Percentiles rank a stretch among this genome's conserved stretches.
Evolutionary conservation across 345 rosid genomes (phyloP).

Genomic region (Lepidium aucheri): DNA sequence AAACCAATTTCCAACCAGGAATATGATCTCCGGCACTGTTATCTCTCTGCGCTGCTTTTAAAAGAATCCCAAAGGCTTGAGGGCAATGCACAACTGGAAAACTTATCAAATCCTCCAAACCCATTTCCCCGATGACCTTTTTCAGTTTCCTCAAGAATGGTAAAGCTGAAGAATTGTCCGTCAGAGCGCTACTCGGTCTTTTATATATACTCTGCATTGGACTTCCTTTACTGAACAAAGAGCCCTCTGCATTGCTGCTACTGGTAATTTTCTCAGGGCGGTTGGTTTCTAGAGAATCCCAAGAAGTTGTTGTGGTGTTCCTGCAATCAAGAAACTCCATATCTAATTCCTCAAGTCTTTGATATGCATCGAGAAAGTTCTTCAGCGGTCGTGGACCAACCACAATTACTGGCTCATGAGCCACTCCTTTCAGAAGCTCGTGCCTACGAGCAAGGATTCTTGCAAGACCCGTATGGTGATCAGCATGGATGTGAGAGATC

Average conservation of each 20-base stretch:
- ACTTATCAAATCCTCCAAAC: conserved; percentile 59
- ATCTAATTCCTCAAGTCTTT: conserved; percentile 84
- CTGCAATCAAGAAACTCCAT: conserved; percentile 89
- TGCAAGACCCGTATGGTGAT: conserved; percentile 89
- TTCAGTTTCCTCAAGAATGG: conserved; percentile 49
- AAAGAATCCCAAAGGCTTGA: conserved; percentile 73
- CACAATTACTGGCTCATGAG: conserved; percentile 80
- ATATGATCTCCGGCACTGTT: conserved; percentile 57
- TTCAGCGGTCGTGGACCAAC: conserved; percentile 82
- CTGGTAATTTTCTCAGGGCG: conserved; percentile 20
- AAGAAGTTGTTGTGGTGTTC: conserved; percentile 55
- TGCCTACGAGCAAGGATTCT: conserved; percentile 81
- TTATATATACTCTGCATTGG: conserved; percentile 74
- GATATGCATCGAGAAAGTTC: conserved; percentile 79
- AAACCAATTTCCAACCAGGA: conserved; percentile 91
- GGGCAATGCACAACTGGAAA: conserved; percentile 99
- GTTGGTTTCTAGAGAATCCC: conserved; percentile 43
- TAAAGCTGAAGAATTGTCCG: conserved; percentile 38
- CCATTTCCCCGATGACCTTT: conserved; percentile 53
- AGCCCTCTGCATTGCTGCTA: conserved; percentile 18
- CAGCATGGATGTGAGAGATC: conserved; percentile 99
- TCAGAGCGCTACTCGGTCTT: conserved; percentile 37
- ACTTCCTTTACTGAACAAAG: conserved; percentile 56
- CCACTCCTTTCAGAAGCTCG: conserved; percentile 49
- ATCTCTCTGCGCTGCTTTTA: conserved; percentile 68